Conservation (phyloP, 75 land plant species). For the Isoetes taiwanensis region DNA sequence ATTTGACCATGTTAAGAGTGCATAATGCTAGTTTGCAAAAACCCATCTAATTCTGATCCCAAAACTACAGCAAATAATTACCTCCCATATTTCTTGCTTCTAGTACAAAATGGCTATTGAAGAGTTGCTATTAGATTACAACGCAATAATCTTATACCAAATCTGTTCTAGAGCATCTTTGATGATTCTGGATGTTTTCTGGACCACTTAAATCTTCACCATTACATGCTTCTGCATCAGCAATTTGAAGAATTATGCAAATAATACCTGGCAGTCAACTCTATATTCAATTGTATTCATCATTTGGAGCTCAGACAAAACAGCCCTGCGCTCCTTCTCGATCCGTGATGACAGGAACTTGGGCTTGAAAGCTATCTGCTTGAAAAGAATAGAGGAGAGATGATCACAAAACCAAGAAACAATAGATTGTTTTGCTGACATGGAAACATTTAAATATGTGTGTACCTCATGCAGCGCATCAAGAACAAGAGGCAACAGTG, state of each 20-base stretch:
- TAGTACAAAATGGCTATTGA: too few relatives aligned
- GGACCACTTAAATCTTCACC: too few relatives aligned
- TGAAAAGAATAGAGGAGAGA: neutral
- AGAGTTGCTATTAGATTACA: too few relatives aligned
- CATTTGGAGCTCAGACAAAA: conserved; percentile 96
- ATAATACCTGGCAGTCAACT: conserved; percentile 87
- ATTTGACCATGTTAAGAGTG: too few relatives aligned
- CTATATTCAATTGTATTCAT: conserved; percentile 99
- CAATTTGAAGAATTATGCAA: neutral
- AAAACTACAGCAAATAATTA: too few relatives aligned
- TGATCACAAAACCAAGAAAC: neutral
- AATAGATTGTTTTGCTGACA: neutral
- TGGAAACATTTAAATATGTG: neutral
- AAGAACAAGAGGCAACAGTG: conserved; percentile 72
- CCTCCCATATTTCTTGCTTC: too few relatives aligned
- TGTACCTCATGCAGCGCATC: conserved; percentile 89
- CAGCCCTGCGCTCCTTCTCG: conserved; percentile 90
- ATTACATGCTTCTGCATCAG: too few relatives aligned
- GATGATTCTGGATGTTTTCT: too few relatives aligned
- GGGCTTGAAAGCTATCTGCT: conserved; percentile 95
- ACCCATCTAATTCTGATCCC: too few relatives aligned
- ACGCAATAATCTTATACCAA: too few relatives aligned
- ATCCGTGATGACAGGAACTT: conserved; percentile 91
- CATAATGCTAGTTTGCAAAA: too few relatives aligned
- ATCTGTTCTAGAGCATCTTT: too few relatives aligned